Percentiles rank a stretch among this genome's conserved stretches.
These are phyloP conservation scores for Dioscorea dumetorum DNA, from an alignment of 106 monocot genomes.

Conservation along the genomic window DNA sequence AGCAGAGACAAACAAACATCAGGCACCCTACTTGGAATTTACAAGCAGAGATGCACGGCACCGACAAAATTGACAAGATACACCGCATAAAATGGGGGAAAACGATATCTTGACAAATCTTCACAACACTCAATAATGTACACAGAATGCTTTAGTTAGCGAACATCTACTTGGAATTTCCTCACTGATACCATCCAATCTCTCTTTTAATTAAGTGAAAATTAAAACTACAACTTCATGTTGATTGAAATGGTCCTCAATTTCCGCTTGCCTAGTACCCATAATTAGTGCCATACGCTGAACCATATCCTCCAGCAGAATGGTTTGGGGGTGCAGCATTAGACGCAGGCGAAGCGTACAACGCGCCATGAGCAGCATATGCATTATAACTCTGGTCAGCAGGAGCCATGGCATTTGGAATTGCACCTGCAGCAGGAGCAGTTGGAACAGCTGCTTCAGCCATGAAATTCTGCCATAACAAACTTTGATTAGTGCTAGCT, in stretches of 20 bases:
- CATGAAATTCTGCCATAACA: slow-evolving; percentile 41
- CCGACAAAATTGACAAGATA: too few relatives aligned
- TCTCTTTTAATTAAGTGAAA: too few relatives aligned
- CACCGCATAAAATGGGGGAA: too few relatives aligned
- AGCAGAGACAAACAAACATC: too few relatives aligned
- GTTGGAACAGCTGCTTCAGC: slow-evolving; percentile 30
- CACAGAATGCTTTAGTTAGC: too few relatives aligned
- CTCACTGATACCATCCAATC: neutral
- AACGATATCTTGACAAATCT: too few relatives aligned
- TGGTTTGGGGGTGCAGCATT: slow-evolving; percentile 8
- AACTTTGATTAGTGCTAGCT: neutral
- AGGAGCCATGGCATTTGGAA: slow-evolving; percentile 16
- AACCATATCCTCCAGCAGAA: slow-evolving; percentile 25
- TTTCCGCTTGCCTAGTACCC: slow-evolving; percentile 20
- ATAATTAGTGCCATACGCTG: slow-evolving; percentile 26
- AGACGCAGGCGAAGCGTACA: slow-evolving; percentile 17
- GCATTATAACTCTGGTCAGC: slow-evolving; percentile 26
- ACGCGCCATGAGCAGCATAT: slow-evolving; percentile 22
- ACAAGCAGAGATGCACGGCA: too few relatives aligned
- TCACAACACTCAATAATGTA: too few relatives aligned
- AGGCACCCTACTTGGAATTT: too few relatives aligned
- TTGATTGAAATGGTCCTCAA: too few relatives aligned
- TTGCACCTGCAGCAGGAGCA: slow-evolving; percentile 5
- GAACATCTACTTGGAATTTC: neutral
- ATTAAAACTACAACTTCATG: too few relatives aligned